phyloP scores from a whole-genome alignment of 805 yeast species.

The Ogataea pilisensis region DNA sequence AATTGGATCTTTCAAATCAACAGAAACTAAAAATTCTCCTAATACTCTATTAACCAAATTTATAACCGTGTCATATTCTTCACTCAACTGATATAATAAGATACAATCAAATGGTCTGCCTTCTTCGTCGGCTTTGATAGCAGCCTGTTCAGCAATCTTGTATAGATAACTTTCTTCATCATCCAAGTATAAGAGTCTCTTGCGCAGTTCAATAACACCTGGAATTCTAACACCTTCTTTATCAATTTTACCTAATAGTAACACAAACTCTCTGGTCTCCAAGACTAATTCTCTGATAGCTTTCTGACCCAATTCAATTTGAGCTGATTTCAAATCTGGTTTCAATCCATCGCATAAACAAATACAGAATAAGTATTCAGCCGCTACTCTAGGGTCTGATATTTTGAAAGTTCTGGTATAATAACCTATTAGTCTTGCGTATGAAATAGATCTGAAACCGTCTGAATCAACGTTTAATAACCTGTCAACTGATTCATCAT shows the following conservation, averaged over 20 bases:
- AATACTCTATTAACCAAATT: constrained; percentile 67
- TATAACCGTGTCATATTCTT: constrained; percentile 80
- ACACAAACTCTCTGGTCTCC: constrained; percentile 78
- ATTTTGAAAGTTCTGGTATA: constrained; percentile 80
- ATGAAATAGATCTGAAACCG: constrained; percentile 33
- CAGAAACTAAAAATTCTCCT: constrained; percentile 70
- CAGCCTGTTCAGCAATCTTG: constrained; percentile 79
- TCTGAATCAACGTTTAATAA: constrained; percentile 32
- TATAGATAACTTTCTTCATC: constrained; percentile 58
- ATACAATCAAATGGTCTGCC: constrained; percentile 86
- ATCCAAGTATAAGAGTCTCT: constrained; percentile 55
- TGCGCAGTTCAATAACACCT: constrained; percentile 79
- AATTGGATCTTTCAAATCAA: constrained; percentile 40
- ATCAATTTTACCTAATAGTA: constrained; percentile 78
- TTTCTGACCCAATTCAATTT: constrained; percentile 61
- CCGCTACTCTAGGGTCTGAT: constrained; percentile 85
- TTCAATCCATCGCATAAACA: constrained; percentile 45
- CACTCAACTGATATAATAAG: constrained; percentile 79
- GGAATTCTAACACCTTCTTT: constrained; percentile 73
- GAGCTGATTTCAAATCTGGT: constrained; percentile 32
- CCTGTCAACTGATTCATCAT: constrained; percentile 6
- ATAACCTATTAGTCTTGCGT: constrained; percentile 67
- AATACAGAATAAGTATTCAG: constrained; percentile 78
- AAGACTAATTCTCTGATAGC: constrained; percentile 80
- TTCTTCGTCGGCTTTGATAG: constrained; percentile 83